These are phyloP conservation scores for Pelagophyceae sp. DNA, from an alignment of 352 stramenopile genomes.

Conservation along the genomic window DNA sequence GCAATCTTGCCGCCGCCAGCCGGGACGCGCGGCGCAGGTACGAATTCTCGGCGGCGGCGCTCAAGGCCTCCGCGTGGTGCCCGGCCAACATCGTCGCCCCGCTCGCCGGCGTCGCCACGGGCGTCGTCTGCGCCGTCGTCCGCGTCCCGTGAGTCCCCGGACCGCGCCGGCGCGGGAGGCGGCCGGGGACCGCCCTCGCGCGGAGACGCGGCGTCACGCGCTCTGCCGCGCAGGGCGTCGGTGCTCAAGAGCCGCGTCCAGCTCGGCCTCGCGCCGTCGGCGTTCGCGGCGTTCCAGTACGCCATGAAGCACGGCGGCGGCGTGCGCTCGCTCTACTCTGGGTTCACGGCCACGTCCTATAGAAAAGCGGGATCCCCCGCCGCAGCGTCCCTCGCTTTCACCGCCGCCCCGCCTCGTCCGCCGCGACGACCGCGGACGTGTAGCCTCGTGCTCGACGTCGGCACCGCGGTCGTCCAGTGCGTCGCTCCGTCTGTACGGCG, in stretches of 20 bases:
- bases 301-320: neutral
- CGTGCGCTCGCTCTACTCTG: neutral
- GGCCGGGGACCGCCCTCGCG: too few species aligned
- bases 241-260: constrained; percentile 16
- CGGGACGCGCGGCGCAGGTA: neutral
- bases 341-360: constrained; percentile 6
- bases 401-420: too few species aligned
- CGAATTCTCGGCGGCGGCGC: neutral
- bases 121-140: constrained; percentile 11
- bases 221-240: neutral
- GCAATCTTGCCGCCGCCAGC: neutral
- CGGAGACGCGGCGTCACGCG: too few species aligned
- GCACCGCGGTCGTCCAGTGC: constrained; percentile 13
- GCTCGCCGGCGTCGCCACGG: neutral
- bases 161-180: too few species aligned
- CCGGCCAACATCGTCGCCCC: neutral
- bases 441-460: constrained; percentile 9
- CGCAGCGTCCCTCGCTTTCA: too few species aligned
- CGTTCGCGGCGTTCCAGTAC: neutral
- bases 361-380: too few species aligned
- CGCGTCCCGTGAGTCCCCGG: neutral
- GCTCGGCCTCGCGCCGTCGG: neutral
- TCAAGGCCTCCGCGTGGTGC: neutral
- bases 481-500: neutral
- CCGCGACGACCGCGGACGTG: too few species aligned